These are phyloP conservation scores for Colletotrichum caudatum DNA, from an alignment of 2,329 filamentous ascomycete genomes.

Conservation along the genomic window DNA sequence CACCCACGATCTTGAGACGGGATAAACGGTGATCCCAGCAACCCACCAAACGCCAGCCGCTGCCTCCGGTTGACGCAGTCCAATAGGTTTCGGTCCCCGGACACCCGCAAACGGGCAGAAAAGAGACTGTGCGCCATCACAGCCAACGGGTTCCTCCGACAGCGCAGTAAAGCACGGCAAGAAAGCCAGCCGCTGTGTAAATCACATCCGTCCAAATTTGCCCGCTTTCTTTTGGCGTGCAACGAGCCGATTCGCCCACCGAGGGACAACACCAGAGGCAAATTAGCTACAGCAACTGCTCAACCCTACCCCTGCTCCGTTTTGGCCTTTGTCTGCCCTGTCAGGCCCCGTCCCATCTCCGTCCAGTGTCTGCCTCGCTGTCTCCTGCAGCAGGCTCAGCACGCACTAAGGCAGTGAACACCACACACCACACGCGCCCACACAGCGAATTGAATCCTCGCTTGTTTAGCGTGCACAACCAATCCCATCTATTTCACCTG, in stretches of 20 bases:
- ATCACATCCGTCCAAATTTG: conserved; percentile 31
- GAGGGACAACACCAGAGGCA: conserved; percentile 24
- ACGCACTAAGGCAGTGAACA: conserved; percentile 47
- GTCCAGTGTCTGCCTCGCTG: conserved; percentile 37
- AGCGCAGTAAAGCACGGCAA: conserved; percentile 27
- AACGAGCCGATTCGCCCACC: conserved; percentile 26
- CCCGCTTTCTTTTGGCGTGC: conserved; percentile 39
- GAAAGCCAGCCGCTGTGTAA: conserved; percentile 20
- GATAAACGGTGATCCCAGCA: conserved; percentile 35
- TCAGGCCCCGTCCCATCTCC: conserved; percentile 28
- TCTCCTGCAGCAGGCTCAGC: conserved; percentile 46
- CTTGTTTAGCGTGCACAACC: conserved; percentile 44
- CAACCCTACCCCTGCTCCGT: conserved; percentile 17
- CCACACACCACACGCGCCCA: conserved; percentile 49
- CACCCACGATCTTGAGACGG: conserved; percentile 38
- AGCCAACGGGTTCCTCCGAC: conserved; percentile 25
- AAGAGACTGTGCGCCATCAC: conserved; percentile 19
- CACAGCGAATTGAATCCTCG: conserved; percentile 47
- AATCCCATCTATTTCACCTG: conserved; percentile 31
- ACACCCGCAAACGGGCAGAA: conserved; percentile 16
- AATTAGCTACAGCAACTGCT: conserved; percentile 33
- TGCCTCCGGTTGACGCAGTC: neutral
- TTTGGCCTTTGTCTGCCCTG: conserved; percentile 17
- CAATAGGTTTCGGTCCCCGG: conserved; percentile 20
- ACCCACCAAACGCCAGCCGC: conserved; percentile 32